These are phyloP conservation scores for Apiosordaria backusii DNA, from an alignment of 495 filamentous ascomycete species.

Conservation along the genomic window DNA sequence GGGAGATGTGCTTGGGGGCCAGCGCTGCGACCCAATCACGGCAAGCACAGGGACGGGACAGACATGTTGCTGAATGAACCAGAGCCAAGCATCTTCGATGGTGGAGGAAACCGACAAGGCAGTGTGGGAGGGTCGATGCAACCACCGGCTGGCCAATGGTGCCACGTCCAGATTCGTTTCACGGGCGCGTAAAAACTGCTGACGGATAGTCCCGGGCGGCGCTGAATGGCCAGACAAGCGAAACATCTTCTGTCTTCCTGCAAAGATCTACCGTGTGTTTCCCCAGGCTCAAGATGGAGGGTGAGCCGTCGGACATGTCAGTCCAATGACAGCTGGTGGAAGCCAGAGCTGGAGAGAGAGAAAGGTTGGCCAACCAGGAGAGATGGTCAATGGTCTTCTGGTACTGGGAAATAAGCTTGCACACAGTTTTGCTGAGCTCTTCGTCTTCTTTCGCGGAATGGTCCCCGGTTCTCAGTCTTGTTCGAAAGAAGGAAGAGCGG, in stretches of 20 bases:
- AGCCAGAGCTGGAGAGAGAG: not conserved
- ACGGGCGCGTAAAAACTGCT: conserved; percentile 25
- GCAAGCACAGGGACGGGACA: not conserved
- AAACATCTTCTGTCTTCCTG: conserved; percentile 3
- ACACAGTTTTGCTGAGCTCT: not conserved
- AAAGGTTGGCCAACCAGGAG: conserved; percentile 11
- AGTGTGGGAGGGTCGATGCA: conserved; percentile 8
- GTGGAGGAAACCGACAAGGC: not conserved
- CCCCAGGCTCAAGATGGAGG: conserved; percentile 2
- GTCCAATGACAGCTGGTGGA: not conserved
- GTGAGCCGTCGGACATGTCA: conserved; percentile 5
- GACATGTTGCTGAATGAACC: not conserved
- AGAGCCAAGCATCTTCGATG: conserved; percentile 10
- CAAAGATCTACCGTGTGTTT: conserved; percentile 8
- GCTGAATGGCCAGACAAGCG: conserved; percentile 24
- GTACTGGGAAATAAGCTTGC: conserved; percentile 18
- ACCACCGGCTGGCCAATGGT: conserved; percentile 12
- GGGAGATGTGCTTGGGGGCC: conserved; percentile 7
- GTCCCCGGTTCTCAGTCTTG: not conserved
- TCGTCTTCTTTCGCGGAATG: not conserved
- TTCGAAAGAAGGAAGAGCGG: not conserved
- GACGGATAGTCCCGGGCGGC: conserved; percentile 17
- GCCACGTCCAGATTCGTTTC: conserved; percentile 22
- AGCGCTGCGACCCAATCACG: conserved; percentile 13
- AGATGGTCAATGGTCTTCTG: not conserved